Percentiles rank a stretch among this genome's conserved stretches.
phyloP scores from a whole-genome alignment of 306 rosid species.

The Biancaea sappan region DNA sequence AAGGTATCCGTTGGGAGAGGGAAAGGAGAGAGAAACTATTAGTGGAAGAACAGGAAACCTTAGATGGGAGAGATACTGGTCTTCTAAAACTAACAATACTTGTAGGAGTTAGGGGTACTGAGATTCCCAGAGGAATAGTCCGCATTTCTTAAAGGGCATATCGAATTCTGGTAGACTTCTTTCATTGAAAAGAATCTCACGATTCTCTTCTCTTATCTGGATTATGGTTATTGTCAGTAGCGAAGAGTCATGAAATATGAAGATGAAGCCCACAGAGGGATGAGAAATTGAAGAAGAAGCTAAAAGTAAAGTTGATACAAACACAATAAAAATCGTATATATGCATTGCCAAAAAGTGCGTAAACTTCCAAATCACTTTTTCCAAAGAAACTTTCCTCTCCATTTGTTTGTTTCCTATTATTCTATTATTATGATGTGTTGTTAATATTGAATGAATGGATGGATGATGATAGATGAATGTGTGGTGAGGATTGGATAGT shows the following conservation, averaged over 20 bases:
- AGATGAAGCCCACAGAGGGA: neutral
- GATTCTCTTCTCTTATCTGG: neutral
- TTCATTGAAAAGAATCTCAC: conserved; percentile 13
- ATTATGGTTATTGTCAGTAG: neutral
- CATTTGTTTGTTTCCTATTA: too few relatives aligned
- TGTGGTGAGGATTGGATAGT: too few relatives aligned
- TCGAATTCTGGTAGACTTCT: conserved; percentile 11
- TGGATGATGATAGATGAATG: too few relatives aligned
- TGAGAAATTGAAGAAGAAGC: neutral
- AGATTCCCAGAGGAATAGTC: conserved; percentile 71
- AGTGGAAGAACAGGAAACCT: conserved; percentile 32
- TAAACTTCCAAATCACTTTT: too few relatives aligned
- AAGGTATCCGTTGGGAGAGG: too few relatives aligned
- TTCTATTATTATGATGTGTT: too few relatives aligned
- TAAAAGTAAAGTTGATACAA: too few relatives aligned
- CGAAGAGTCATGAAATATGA: neutral
- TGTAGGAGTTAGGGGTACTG: conserved; percentile 54
- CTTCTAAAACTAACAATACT: conserved; percentile 45
- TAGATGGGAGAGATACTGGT: conserved; percentile 42
- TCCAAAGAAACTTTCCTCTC: too few relatives aligned
- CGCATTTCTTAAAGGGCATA: conserved; percentile 60
- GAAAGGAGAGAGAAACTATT: too few relatives aligned
- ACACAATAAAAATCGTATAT: too few relatives aligned
- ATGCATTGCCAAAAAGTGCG: too few relatives aligned
- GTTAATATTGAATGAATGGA: too few relatives aligned